Evolutionary conservation across 1,284 basidiomycete species (phyloP).

Genomic region (Sparassis latifolia): DNA sequence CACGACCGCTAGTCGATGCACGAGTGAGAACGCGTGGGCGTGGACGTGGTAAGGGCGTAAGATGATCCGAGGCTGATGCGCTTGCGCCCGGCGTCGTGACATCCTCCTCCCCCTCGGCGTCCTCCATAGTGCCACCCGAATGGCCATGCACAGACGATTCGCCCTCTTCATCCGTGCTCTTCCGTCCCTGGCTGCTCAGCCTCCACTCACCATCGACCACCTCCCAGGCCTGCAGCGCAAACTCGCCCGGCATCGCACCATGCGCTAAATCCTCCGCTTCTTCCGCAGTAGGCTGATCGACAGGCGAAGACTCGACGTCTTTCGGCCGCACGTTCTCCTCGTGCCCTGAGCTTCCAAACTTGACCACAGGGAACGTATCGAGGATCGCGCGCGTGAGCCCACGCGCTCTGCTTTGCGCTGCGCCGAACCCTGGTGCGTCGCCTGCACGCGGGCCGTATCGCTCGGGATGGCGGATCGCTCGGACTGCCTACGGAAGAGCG

Average conservation of each 20-base stretch:
- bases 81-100: constrained; percentile 2
- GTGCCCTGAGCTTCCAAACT: constrained; percentile 41
- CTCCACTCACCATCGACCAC: neutral
- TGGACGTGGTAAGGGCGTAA: constrained; percentile 2
- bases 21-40: constrained; percentile 2
- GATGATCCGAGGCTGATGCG: neutral
- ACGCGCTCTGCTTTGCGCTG: constrained; percentile 62
- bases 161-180: neutral
- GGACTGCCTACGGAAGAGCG: constrained; percentile 48
- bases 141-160: too few relatives aligned
- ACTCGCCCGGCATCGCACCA: neutral
- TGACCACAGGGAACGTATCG: constrained; percentile 90
- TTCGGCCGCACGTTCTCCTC: constrained; percentile 15
- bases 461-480: constrained; percentile 84
- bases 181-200: neutral
- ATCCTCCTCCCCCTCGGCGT: neutral
- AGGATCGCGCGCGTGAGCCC: constrained; percentile 86
- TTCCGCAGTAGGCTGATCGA: neutral
- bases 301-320: constrained; percentile 26
- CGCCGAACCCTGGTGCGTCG: constrained; percentile 31
- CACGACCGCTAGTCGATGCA: neutral
- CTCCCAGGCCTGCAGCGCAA: neutral
- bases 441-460: constrained; percentile 73
- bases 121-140: neutral
- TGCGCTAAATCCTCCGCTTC: constrained; percentile 5